A percentile compares a stretch with the other conserved stretches of the same genome.
Conservation (phyloP, 2,329 filamentous ascomycete species). For the Domatiomyces catenatus region DNA sequence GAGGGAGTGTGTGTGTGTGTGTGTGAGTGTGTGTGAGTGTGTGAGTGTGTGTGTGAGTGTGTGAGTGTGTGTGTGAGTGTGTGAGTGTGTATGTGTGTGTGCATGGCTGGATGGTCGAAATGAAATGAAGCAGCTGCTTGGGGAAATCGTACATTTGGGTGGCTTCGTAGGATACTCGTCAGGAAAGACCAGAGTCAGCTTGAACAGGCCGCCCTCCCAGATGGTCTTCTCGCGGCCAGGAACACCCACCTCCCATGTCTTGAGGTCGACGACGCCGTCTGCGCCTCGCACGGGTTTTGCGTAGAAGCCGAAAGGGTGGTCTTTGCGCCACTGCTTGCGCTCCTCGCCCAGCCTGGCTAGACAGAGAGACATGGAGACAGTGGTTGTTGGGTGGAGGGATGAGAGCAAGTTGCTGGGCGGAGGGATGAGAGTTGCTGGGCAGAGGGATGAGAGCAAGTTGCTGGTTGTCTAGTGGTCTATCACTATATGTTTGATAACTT, state of each 20-base stretch:
- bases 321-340: constrained; percentile 56
- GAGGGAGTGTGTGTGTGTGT: no score
- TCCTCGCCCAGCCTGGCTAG: constrained; percentile 79
- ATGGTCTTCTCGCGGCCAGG: constrained; percentile 93
- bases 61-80: no score
- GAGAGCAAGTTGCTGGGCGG: background rate
- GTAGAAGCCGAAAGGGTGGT: constrained; percentile 96
- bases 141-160: constrained; percentile 65
- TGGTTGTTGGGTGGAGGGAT: background rate
- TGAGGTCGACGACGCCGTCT: constrained; percentile 66
- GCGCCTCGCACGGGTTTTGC: constrained; percentile 70
- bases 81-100: no score
- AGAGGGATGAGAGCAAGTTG: background rate
- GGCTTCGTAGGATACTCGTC: constrained; percentile 98
- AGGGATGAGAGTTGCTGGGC: background rate
- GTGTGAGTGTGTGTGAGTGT: no score
- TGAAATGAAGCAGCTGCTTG: background rate
- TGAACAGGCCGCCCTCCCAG: constrained; percentile 96
- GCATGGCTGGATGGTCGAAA: no score
- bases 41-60: no score
- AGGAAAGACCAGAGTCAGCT: constrained; percentile 80
- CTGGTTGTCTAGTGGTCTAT: background rate
- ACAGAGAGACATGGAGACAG: constrained; percentile 59
- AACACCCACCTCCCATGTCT: constrained; percentile 92
- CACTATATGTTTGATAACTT: background rate